Evolutionary conservation across 2,329 filamentous ascomycete species (phyloP).

Genomic region (Colletotrichum chlorophyti): DNA sequence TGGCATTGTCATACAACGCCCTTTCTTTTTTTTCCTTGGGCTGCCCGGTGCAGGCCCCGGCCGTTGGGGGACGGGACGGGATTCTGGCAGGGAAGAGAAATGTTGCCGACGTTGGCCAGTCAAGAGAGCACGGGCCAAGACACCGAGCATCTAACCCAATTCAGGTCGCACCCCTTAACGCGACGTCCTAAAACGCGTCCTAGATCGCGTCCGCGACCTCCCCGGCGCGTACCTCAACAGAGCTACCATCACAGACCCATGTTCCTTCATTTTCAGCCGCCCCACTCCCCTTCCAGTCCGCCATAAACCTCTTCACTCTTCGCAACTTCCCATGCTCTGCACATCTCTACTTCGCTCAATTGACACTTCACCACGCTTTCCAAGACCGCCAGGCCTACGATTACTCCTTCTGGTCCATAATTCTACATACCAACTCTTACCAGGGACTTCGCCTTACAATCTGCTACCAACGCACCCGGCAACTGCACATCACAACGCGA

Average conservation of each 20-base stretch:
- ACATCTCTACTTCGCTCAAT: neutral
- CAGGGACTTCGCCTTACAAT: neutral
- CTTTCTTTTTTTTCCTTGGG: neutral
- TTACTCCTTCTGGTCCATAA: no score
- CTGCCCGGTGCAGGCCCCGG: neutral
- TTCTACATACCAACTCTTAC: no score
- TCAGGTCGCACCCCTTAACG: conserved; percentile 25
- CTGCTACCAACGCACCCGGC: neutral
- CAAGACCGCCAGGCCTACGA: no score
- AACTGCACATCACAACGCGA: conserved; percentile 17
- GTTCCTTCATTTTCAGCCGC: conserved; percentile 19
- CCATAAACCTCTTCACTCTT: conserved; percentile 25
- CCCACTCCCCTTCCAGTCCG: conserved; percentile 25
- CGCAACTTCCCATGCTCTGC: conserved; percentile 3
- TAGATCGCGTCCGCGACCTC: conserved; percentile 19
- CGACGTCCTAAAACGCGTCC: conserved; percentile 26
- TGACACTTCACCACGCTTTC: neutral
- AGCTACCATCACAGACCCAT: conserved; percentile 14
- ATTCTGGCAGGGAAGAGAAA: neutral
- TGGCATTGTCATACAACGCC: neutral
- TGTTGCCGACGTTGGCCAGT: conserved; percentile 16
- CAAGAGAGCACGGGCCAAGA: conserved; percentile 10
- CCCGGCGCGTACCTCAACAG: conserved; percentile 26
- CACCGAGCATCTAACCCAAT: neutral
- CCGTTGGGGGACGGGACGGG: no score